Percentiles rank a stretch among this genome's conserved stretches.
Conservation (phyloP, 2,329 filamentous ascomycete genomes). For the Akanthomyces dipterigenus region DNA sequence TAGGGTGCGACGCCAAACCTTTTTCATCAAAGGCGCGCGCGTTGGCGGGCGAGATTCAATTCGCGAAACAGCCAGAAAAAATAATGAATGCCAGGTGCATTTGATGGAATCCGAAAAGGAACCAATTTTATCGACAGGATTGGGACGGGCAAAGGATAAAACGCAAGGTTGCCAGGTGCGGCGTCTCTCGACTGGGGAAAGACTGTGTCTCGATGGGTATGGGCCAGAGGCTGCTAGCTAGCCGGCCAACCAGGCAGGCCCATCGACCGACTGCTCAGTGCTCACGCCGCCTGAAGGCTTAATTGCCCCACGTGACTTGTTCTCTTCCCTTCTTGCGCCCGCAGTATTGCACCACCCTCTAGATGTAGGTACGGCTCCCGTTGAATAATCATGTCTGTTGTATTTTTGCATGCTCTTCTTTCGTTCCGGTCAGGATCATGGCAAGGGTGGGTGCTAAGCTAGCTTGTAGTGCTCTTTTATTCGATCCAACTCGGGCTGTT, state of each 20-base stretch:
- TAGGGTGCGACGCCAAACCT: conserved; percentile 35
- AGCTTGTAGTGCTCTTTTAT: background rate
- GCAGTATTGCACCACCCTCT: background rate
- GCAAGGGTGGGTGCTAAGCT: background rate
- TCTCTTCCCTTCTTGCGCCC: conserved; percentile 1
- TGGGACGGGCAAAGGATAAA: conserved; percentile 2
- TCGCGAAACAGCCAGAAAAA: conserved; percentile 7
- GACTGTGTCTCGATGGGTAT: conserved; percentile 29
- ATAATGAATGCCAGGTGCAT: conserved; percentile 17
- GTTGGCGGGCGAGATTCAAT: conserved; percentile 11
- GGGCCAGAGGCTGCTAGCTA: conserved; percentile 19
- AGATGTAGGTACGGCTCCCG: background rate
- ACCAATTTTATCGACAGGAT: conserved; percentile 20
- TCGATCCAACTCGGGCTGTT: background rate
- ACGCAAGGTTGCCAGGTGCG: conserved; percentile 13
- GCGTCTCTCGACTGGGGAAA: conserved; percentile 22
- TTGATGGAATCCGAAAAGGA: conserved; percentile 14
- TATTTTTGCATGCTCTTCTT: background rate
- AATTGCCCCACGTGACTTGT: conserved; percentile 27
- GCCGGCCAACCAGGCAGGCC: conserved; percentile 18
- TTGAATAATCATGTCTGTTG: background rate
- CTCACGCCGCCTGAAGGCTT: conserved; percentile 18
- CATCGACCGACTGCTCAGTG: background rate
- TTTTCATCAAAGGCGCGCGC: conserved; percentile 27
- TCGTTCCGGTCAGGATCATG: background rate